Percentiles rank a stretch among this genome's conserved stretches.
Conservation (phyloP, 192 early-diverging fungal genomes). For the Backusella circina region DNA sequence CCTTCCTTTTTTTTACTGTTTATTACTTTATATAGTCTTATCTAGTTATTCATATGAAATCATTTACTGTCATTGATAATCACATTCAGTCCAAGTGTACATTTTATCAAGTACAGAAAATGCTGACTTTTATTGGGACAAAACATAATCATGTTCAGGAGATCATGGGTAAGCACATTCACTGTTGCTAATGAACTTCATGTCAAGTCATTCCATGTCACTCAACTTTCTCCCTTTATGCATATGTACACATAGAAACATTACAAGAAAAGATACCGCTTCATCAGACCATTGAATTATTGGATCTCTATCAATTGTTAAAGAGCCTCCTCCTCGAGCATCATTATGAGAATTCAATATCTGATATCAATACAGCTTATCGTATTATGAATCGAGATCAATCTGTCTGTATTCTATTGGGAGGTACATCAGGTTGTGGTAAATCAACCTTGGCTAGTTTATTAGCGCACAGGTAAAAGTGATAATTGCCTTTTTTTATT, state of each 20-base stretch:
- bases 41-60: not conserved
- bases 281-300: not conserved
- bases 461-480: constrained; percentile 8
- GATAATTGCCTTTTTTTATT: not conserved
- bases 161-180: constrained; percentile 10
- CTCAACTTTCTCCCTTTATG: not conserved
- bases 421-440: constrained; percentile 27
- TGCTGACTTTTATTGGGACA: constrained; percentile 17
- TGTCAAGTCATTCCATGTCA: not conserved
- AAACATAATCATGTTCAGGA: constrained; percentile 15
- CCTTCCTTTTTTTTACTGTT: not conserved
- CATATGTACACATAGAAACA: not conserved
- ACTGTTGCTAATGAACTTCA: not conserved
- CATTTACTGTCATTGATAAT: not conserved
- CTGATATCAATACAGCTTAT: constrained; percentile 17
- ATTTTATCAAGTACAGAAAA: constrained; percentile 15
- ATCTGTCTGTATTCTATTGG: constrained; percentile 21
- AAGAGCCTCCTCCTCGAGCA: not conserved
- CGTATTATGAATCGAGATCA: constrained; percentile 8
- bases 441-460: constrained; percentile 25
- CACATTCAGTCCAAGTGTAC: not conserved
- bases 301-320: not conserved
- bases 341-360: constrained; percentile 7
- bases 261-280: not conserved
- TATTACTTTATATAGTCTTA: constrained; percentile 3